phyloP scores from a whole-genome alignment of 2,329 filamentous ascomycete species.

The Penicillium olsonii region DNA sequence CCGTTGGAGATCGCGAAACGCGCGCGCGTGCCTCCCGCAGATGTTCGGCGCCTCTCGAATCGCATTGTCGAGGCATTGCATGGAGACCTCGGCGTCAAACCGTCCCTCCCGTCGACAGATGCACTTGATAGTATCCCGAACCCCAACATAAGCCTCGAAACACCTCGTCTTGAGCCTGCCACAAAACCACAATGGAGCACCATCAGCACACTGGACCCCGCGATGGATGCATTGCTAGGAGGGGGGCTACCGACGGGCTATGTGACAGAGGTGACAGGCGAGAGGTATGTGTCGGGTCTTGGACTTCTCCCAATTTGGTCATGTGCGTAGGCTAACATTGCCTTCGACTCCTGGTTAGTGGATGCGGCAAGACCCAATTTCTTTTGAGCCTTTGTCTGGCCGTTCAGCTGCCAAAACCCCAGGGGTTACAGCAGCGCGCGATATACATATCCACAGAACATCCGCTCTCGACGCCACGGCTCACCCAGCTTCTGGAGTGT shows the following conservation, averaged over 20 bases:
- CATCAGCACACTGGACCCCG: constrained; percentile 79
- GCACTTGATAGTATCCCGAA: constrained; percentile 15
- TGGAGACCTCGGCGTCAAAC: constrained; percentile 55
- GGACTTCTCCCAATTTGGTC: neutral
- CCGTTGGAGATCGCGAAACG: constrained; percentile 80
- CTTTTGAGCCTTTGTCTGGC: constrained; percentile 82
- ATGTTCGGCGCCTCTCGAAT: constrained; percentile 72
- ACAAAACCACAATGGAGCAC: constrained; percentile 50
- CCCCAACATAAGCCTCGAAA: constrained; percentile 26
- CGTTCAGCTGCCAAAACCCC: constrained; percentile 75
- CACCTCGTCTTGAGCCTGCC: constrained; percentile 20
- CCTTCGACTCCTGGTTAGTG: constrained; percentile 50
- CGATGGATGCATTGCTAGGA: constrained; percentile 69
- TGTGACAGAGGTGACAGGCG: constrained; percentile 86
- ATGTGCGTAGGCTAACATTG: constrained; percentile 7
- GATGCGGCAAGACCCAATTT: constrained; percentile 92
- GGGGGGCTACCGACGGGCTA: constrained; percentile 81
- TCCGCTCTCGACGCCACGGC: constrained; percentile 75
- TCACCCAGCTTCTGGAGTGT: constrained; percentile 72
- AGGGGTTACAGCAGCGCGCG: constrained; percentile 70
- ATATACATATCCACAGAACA: constrained; percentile 96
- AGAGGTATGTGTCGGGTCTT: constrained; percentile 61
- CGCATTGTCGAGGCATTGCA: constrained; percentile 70
- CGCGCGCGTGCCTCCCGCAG: constrained; percentile 76
- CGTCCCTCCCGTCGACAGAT: constrained; percentile 6